Evolutionary conservation across 805 yeast genomes (phyloP).

Genomic region (Jamesozyma jinghongensis): DNA sequence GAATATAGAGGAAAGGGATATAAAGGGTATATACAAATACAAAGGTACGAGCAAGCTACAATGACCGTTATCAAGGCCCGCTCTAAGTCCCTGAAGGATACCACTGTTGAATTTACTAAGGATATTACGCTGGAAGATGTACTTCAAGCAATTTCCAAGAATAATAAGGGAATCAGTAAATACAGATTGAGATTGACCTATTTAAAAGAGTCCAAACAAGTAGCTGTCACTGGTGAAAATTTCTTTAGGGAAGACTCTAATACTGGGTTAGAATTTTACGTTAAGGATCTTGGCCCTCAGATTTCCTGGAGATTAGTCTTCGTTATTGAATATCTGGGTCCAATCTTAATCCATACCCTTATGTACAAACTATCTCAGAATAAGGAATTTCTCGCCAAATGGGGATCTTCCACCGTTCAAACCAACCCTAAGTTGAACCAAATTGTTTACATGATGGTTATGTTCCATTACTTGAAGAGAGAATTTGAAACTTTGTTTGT

Average conservation of each 20-base stretch:
- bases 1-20: too few species aligned
- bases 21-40: too few species aligned
- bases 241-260: slow-evolving; percentile 27
- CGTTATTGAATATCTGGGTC: slow-evolving; percentile 81
- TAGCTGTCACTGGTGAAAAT: slow-evolving; percentile 21
- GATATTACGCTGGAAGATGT: slow-evolving; percentile 39
- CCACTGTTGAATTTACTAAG: slow-evolving; percentile 30
- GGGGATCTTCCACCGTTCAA: slow-evolving; percentile 5
- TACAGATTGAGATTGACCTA: slow-evolving; percentile 51
- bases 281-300: slow-evolving; percentile 91
- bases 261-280: slow-evolving; percentile 39
- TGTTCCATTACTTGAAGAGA: slow-evolving; percentile 77
- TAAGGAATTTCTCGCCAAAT: slow-evolving; percentile 8
- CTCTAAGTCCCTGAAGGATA: slow-evolving; percentile 46
- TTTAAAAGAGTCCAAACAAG: slow-evolving; percentile 27
- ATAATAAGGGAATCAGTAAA: slow-evolving; percentile 35
- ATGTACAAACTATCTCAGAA: slow-evolving; percentile 39
- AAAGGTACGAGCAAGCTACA: not conserved
- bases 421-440: slow-evolving; percentile 23
- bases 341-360: slow-evolving; percentile 68
- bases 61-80: slow-evolving; percentile 42
- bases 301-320: slow-evolving; percentile 89
- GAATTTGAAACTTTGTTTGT: slow-evolving; percentile 79
- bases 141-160: slow-evolving; percentile 35
- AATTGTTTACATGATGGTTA: slow-evolving; percentile 37